Evolutionary conservation across 2,329 filamentous ascomycete species (phyloP).

Genomic region (Chaetomiaceae sp.): DNA sequence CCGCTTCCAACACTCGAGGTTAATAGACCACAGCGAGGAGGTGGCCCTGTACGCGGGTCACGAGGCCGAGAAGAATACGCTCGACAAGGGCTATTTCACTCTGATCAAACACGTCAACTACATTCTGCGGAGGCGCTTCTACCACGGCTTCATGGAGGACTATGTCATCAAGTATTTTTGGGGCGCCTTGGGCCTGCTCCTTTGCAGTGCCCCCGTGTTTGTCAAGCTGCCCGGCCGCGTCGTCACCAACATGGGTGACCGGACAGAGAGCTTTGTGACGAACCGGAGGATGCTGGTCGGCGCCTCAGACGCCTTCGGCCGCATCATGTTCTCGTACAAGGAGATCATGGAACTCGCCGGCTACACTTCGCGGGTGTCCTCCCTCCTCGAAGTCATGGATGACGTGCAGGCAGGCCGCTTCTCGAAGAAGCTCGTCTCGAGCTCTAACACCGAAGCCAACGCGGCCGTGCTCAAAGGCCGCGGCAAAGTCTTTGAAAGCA

Average conservation of each 20-base stretch:
- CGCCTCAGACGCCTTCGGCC: conserved; percentile 90
- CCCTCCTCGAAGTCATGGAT: conserved; percentile 87
- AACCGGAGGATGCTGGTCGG: conserved; percentile 88
- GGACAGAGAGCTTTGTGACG: conserved; percentile 79
- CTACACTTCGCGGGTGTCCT: conserved; percentile 88
- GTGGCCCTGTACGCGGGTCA: conserved; percentile 89
- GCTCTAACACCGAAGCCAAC: conserved; percentile 75
- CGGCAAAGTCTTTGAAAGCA: conserved; percentile 75
- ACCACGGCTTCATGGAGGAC: conserved; percentile 99
- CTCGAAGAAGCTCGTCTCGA: conserved; percentile 93
- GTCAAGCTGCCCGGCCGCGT: conserved; percentile 78
- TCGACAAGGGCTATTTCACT: conserved; percentile 98
- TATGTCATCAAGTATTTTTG: conserved; percentile 99
- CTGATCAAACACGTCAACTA: conserved; percentile 98
- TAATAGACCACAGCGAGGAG: conserved; percentile 96
- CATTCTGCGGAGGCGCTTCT: conserved; percentile 82
- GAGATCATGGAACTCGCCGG: conserved; percentile 95
- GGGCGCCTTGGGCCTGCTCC: conserved; percentile 84
- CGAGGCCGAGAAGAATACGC: conserved; percentile 87
- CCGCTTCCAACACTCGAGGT: conserved; percentile 84
- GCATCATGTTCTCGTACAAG: conserved; percentile 96
- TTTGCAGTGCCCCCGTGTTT: conserved; percentile 94
- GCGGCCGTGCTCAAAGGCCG: conserved; percentile 77
- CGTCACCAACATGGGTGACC: conserved; percentile 63
- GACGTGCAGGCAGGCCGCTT: conserved; percentile 88